A percentile compares a stretch with the other conserved stretches of the same genome.
phyloP scores from a whole-genome alignment of 768 basidiomycete genomes.

The Termitomyces sp. region DNA sequence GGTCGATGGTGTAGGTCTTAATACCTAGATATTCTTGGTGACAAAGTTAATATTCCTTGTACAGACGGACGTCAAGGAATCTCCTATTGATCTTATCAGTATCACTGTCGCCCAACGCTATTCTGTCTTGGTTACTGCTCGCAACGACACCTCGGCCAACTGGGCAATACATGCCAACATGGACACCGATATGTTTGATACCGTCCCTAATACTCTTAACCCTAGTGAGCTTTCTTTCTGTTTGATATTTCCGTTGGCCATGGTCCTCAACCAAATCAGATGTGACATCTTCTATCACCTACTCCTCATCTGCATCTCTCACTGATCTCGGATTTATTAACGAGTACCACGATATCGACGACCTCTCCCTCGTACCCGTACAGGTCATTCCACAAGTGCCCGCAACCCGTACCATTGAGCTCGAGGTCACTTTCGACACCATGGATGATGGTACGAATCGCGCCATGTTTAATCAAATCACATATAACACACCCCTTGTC shows the following conservation, averaged over 20 bases:
- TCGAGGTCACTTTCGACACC: constrained; percentile 77
- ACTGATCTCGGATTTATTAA: constrained; percentile 50
- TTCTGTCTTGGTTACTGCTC: constrained; percentile 86
- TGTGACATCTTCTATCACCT: constrained; percentile 78
- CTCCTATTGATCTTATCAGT: constrained; percentile 62
- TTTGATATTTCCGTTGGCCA: background rate
- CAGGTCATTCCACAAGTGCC: constrained; percentile 40
- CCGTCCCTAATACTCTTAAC: constrained; percentile 60
- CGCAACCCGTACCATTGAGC: constrained; percentile 53
- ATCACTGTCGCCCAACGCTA: constrained; percentile 89
- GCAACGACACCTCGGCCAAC: constrained; percentile 79
- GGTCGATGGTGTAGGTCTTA: constrained; percentile 64
- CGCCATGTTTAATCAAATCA: constrained; percentile 69
- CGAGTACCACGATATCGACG: constrained; percentile 58
- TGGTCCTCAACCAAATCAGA: constrained; percentile 35
- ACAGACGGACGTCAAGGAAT: constrained; percentile 74
- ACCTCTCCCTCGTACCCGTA: constrained; percentile 65
- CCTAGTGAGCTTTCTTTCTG: constrained; percentile 48
- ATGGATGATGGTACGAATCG: constrained; percentile 83
- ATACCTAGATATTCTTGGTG: background rate
- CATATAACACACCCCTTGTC: constrained; percentile 63
- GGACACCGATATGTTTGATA: constrained; percentile 88
- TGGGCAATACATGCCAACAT: constrained; percentile 91
- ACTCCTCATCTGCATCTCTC: constrained; percentile 45
- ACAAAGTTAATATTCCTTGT: background rate